Percentiles rank a stretch among this genome's conserved stretches.
Evolutionary conservation across 805 yeast species (phyloP).

Genomic region (Lipomyces yamanashiensis): DNA sequence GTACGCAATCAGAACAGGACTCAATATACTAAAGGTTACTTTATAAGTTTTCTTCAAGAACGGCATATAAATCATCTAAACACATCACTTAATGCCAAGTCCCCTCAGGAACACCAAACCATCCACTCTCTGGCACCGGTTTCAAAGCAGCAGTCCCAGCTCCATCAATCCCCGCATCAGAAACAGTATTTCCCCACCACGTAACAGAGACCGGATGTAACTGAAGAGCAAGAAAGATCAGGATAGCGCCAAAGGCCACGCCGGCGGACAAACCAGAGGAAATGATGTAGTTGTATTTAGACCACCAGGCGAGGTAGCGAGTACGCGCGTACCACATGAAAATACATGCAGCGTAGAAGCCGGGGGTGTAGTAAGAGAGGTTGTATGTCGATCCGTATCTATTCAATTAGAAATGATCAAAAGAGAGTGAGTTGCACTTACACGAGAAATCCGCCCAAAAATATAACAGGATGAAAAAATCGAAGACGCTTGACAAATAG

Average conservation of each 20-base stretch:
- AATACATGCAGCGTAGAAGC: conserved; percentile 12
- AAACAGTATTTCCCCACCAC: conserved; percentile 68
- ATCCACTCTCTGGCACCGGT: conserved; percentile 14
- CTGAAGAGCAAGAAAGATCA: conserved; percentile 58
- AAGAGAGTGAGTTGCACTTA: too few relatives aligned
- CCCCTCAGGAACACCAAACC: conserved; percentile 26
- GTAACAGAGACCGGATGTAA: conserved; percentile 47
- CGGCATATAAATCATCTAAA: not conserved
- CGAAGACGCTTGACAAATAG: too few relatives aligned
- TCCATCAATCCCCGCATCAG: conserved; percentile 22
- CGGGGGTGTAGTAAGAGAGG: conserved; percentile 25
- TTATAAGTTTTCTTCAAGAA: too few relatives aligned
- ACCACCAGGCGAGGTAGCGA: conserved; percentile 29
- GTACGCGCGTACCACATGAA: conserved; percentile 22
- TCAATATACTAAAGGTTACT: too few relatives aligned
- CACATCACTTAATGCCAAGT: not conserved
- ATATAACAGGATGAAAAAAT: too few relatives aligned
- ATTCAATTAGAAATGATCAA: too few relatives aligned
- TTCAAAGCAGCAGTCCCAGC: conserved; percentile 10
- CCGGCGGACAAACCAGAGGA: conserved; percentile 71
- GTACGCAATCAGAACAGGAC: too few relatives aligned
- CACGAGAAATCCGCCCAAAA: too few relatives aligned
- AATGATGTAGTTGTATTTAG: conserved; percentile 54
- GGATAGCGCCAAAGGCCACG: conserved; percentile 64
- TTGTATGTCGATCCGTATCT: conserved; percentile 36